Evolutionary conservation across 2,329 filamentous ascomycete genomes (phyloP).

Genomic region (Periconia sp.): DNA sequence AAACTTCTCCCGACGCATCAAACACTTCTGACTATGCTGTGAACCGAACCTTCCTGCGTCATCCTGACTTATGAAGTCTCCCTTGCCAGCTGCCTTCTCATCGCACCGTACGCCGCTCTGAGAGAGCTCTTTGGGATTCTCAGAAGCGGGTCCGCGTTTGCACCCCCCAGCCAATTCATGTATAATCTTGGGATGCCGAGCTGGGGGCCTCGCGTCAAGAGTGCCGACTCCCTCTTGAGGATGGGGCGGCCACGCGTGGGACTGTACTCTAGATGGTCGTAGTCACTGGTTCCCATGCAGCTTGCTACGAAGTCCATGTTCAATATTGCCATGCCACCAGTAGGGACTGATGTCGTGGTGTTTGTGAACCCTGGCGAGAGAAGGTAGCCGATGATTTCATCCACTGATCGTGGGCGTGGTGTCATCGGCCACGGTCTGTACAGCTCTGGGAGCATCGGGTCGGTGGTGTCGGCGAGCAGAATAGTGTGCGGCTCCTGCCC

Average conservation of each 20-base stretch:
- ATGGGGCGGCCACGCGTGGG: conserved; percentile 17
- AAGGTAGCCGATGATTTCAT: not conserved
- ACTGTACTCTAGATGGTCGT: conserved; percentile 15
- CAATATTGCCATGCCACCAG: conserved; percentile 1
- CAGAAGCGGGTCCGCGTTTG: conserved; percentile 8
- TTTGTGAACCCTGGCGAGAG: not conserved
- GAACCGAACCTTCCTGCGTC: not conserved
- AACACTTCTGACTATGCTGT: no score
- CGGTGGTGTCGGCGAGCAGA: not conserved
- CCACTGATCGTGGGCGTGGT: not conserved
- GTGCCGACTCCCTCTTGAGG: conserved; percentile 8
- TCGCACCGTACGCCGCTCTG: not conserved
- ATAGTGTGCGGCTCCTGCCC: not conserved
- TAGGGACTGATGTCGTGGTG: not conserved
- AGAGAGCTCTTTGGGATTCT: not conserved
- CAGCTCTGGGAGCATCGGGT: not conserved
- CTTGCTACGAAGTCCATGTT: not conserved
- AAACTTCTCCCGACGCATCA: no score
- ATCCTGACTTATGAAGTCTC: not conserved
- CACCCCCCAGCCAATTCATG: conserved; percentile 24
- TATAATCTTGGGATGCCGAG: conserved; percentile 19
- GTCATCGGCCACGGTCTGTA: not conserved
- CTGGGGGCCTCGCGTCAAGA: conserved; percentile 10
- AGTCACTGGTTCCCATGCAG: conserved; percentile 1
- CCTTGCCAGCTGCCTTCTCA: not conserved